Percentiles rank a stretch among this genome's conserved stretches.
phyloP scores from a whole-genome alignment of 2,329 filamentous ascomycete genomes.

The Nannizzia gypsea region DNA sequence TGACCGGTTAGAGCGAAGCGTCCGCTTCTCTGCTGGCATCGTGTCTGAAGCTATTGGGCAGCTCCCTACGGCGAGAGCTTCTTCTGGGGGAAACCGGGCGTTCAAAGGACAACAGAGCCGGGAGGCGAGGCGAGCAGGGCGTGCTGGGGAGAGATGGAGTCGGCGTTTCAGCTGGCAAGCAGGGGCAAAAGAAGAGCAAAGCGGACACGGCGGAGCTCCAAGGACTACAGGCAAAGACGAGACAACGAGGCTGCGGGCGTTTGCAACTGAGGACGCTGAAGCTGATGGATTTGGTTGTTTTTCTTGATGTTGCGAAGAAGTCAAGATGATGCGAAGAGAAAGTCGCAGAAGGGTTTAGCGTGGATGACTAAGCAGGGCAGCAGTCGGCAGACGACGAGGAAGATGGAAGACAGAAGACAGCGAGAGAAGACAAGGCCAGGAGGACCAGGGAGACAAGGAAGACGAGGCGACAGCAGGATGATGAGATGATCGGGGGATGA shows the following conservation, averaged over 20 bases:
- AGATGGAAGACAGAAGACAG: neutral
- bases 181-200: neutral
- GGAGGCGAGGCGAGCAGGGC: neutral
- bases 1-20: slow-evolving; percentile 37
- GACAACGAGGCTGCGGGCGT: neutral
- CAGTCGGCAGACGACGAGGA: neutral
- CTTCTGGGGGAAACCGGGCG: neutral
- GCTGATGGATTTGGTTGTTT: neutral
- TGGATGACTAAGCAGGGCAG: neutral
- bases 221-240: neutral
- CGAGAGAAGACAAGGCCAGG: too few species aligned
- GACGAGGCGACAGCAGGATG: too few species aligned
- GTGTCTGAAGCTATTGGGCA: slow-evolving; percentile 18
- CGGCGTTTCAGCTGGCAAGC: neutral
- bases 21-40: slow-evolving; percentile 38
- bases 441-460: too few species aligned
- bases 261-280: neutral
- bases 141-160: neutral
- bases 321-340: neutral
- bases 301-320: neutral
- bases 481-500: too few species aligned
- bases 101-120: neutral
- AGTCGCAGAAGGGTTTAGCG: neutral
- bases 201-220: neutral
- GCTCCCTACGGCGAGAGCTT: neutral